Evolutionary conservation across 352 stramenopile species (phyloP), one percentile per base, ranked within the genome.

Genomic region (Blastocystis sp.): DNA sequence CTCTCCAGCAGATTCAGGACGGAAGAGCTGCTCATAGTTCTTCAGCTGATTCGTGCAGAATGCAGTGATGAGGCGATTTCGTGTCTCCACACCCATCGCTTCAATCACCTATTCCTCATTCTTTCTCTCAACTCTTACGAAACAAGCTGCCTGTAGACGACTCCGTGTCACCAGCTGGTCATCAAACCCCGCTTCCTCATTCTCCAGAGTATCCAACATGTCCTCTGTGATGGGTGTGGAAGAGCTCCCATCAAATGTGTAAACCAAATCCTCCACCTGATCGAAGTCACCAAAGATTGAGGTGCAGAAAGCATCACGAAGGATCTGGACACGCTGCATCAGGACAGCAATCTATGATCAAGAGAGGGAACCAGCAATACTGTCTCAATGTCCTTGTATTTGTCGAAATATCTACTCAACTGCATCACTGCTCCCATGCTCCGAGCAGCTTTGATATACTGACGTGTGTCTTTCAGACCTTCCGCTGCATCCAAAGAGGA

Each of bases 341-440:
- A 98, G 92, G 90, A 97, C 94, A 59, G 95, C 92, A 87, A 99
- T 98, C 80, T 96, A 95, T 82, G 92, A 97, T 93, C 79, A 93
- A 94, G 0, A 91, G 44, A 42, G 1, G 33, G 22, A 30, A 27
- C 7, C n/a, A 51, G 3, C 64, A 4, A 48, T 24, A 92, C 91
- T 54, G 76, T 62, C 37, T 91, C 33, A 48, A 91, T 90, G 33
- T 42, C 62, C 24, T 77, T 94, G 91, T 98, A 99, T 40, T 92
- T 92, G 89, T 98, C 95, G 91, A 99, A 99, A 91, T 98, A 95
- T 19, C 93, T 94, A 68, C 98, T 94, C 30, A 99, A 92, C 77
- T 98, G 93, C 76, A 95, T 94, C 11, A 98, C 97, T 4, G 96
- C 96, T 91, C 98, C 95, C 48, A 99, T 93, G 7, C 98, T 93